These are phyloP conservation scores for Neofusicoccum umdonicola DNA, from an alignment of 2,329 filamentous ascomycete species.

Conservation along the genomic window DNA sequence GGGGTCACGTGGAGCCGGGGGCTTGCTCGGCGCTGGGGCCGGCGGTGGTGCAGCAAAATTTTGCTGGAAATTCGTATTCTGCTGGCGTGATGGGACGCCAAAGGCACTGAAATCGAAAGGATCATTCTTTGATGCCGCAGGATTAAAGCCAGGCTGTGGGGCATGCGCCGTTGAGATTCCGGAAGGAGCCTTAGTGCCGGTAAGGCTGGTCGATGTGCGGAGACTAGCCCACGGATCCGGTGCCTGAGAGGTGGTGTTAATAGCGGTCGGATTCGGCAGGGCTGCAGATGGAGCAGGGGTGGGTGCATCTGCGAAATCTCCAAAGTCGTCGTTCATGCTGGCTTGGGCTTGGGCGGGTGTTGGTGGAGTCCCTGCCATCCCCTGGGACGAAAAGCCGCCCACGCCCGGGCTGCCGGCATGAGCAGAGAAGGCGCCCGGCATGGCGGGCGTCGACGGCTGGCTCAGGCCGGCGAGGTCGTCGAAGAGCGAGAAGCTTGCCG, in stretches of 20 bases:
- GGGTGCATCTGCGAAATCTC: conserved; percentile 38
- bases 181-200: neutral
- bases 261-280: neutral
- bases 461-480: conserved; percentile 26
- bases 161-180: neutral
- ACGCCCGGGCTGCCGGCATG: neutral
- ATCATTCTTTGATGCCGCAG: neutral
- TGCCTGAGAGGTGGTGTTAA: conserved; percentile 5
- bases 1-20: conserved; percentile 27
- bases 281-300: conserved; percentile 21
- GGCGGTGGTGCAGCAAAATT: neutral
- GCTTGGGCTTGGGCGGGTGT: neutral
- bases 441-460: neutral
- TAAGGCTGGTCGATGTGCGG: conserved; percentile 5
- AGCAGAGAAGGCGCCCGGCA: neutral
- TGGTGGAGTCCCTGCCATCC: neutral
- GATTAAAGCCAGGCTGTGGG: neutral
- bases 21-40: neutral
- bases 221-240: conserved; percentile 16
- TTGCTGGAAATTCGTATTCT: neutral
- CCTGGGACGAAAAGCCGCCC: neutral
- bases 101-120: conserved; percentile 17
- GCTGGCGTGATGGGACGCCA: conserved; percentile 4
- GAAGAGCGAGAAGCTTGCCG: conserved; percentile 33
- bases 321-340: conserved; percentile 38